Conservation (phyloP, 2,329 filamentous ascomycete species). For the Helicocarpus griseus region DNA sequence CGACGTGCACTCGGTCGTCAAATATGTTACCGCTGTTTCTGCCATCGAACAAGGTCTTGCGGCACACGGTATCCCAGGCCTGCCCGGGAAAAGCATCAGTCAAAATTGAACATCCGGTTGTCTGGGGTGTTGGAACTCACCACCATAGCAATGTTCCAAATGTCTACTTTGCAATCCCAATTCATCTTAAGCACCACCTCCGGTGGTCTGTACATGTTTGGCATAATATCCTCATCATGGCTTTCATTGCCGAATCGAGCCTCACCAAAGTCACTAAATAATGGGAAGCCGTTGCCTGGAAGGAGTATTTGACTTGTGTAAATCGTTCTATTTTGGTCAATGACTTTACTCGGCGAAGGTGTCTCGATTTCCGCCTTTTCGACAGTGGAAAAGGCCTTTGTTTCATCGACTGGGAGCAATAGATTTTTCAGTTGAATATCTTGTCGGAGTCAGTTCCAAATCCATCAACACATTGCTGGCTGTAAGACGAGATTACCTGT, state of each 20-base stretch:
- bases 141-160: constrained; percentile 17
- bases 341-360: too few species aligned
- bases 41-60: constrained; percentile 12
- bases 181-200: constrained; percentile 13
- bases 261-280: constrained; percentile 3
- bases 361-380: too few species aligned
- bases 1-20: constrained; percentile 11
- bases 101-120: background rate
- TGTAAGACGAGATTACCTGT: too few species aligned
- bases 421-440: too few species aligned
- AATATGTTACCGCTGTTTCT: background rate
- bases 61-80: constrained; percentile 15
- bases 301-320: too few species aligned
- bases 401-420: too few species aligned
- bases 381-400: too few species aligned
- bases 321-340: too few species aligned
- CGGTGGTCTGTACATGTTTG: constrained; percentile 14
- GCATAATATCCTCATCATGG: constrained; percentile 9
- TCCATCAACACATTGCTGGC: too few species aligned
- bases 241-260: background rate
- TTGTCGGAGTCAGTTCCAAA: too few species aligned
- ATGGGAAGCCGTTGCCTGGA: too few species aligned
- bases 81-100: too few species aligned
- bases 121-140: constrained; percentile 9
- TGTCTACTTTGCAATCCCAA: constrained; percentile 17